Conservation (phyloP, 306 rosid species). For the Neltuma alba region DNA sequence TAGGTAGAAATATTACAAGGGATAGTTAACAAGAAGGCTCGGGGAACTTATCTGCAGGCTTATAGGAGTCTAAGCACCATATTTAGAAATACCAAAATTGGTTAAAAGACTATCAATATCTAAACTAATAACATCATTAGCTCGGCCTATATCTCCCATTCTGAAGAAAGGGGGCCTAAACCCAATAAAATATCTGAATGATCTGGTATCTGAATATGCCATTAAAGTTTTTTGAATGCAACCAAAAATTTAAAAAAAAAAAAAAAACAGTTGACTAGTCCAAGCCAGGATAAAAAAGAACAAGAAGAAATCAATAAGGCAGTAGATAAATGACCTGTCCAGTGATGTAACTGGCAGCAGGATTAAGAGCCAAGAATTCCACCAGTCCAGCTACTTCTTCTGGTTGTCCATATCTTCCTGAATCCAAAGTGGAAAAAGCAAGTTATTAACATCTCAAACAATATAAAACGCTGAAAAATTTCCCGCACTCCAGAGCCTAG, state of each 20-base stretch:
- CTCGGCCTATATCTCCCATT: neutral
- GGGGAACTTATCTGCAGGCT: neutral
- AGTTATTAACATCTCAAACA: constrained; percentile 25
- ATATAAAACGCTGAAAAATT: constrained; percentile 11
- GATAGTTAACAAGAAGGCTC: neutral
- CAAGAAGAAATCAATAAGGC: no score
- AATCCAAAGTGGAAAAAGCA: constrained; percentile 32
- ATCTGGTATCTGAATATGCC: neutral
- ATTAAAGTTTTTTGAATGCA: constrained; percentile 5
- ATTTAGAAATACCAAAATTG: neutral
- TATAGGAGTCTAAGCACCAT: neutral
- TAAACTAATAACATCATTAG: neutral
- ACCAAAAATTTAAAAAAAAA: no score
- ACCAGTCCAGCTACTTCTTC: constrained; percentile 99
- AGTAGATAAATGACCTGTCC: constrained; percentile 71
- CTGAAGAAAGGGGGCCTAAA: neutral
- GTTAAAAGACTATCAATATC: neutral
- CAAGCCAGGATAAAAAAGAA: neutral
- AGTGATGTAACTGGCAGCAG: constrained; percentile 89
- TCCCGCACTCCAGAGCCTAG: neutral
- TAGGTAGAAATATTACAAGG: neutral
- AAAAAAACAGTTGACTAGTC: neutral
- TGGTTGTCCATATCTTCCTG: constrained; percentile 94
- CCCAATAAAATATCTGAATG: neutral
- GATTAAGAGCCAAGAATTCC: constrained; percentile 89